phyloP scores from a whole-genome alignment of 768 basidiomycete genomes.

The Calocera viscosa region DNA sequence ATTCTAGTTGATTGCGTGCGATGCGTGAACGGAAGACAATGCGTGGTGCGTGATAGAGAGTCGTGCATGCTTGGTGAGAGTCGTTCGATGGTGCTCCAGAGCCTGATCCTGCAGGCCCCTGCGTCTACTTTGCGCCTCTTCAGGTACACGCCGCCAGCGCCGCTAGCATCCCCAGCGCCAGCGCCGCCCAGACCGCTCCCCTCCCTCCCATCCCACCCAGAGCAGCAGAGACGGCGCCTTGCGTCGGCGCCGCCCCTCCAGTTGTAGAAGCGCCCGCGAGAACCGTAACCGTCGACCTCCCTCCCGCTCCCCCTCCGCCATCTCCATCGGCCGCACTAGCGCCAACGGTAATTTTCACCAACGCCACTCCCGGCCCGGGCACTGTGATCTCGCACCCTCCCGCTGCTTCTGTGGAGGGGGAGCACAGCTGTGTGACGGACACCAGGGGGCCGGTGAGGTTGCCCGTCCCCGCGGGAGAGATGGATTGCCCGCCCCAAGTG shows the following conservation, averaged over 20 bases:
- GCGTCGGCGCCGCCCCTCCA: not conserved
- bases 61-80: no score
- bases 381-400: slow-evolving; percentile 40
- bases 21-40: no score
- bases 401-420: not conserved
- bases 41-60: no score
- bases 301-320: not conserved
- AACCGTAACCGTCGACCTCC: not conserved
- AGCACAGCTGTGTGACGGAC: not conserved
- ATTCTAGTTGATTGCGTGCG: no score
- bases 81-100: no score
- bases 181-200: not conserved
- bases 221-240: not conserved
- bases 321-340: not conserved
- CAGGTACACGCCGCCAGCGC: no score
- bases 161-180: no score
- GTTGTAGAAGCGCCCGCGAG: no score
- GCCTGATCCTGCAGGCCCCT: no score
- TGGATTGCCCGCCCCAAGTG: slow-evolving; percentile 43
- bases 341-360: slow-evolving; percentile 19
- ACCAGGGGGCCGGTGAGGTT: not conserved
- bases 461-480: slow-evolving; percentile 10
- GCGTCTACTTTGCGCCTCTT: no score
- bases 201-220: not conserved
- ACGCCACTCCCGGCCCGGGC: slow-evolving; percentile 38